A percentile compares a stretch with the other conserved stretches of the same genome.
Conservation (phyloP, 495 filamentous ascomycete species). For the Tetracladium setigerum region DNA sequence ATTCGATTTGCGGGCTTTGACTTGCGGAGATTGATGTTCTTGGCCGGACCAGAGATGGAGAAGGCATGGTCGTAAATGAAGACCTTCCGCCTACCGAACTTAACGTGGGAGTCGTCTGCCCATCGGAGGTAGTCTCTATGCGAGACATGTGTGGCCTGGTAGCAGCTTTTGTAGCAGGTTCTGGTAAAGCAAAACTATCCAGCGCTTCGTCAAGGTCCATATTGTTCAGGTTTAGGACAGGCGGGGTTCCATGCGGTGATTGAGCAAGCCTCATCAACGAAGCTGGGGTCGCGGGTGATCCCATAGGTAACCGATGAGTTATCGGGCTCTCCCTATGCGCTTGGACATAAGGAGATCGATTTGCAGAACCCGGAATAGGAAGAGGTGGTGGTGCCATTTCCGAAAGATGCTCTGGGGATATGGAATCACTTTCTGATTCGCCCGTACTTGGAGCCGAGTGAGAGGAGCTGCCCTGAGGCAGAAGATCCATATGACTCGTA, state of each 20-base stretch:
- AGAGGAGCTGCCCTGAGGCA: constrained; percentile 22
- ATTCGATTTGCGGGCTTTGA: constrained; percentile 45
- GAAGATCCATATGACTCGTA: not conserved
- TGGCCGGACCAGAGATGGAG: constrained; percentile 35
- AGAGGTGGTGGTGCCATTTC: constrained; percentile 54
- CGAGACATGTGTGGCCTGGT: constrained; percentile 33
- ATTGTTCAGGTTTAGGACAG: not conserved
- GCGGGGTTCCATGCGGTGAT: constrained; percentile 7
- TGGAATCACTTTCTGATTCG: constrained; percentile 36
- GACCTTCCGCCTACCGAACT: constrained; percentile 27
- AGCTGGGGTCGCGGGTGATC: constrained; percentile 68
- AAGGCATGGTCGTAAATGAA: constrained; percentile 36
- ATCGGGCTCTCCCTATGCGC: constrained; percentile 8
- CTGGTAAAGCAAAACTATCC: constrained; percentile 21
- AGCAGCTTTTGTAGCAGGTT: constrained; percentile 12
- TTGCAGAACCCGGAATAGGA: constrained; percentile 37
- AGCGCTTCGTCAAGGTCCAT: constrained; percentile 22
- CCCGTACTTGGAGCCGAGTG: constrained; percentile 17
- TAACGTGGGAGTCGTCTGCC: constrained; percentile 26
- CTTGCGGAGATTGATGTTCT: constrained; percentile 33
- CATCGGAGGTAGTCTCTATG: constrained; percentile 35
- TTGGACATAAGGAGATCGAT: constrained; percentile 37
- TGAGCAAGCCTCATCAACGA: constrained; percentile 57
- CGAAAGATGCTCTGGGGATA: constrained; percentile 46
- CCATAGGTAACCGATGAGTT: constrained; percentile 5